Base-by-base conservation (phyloP, 2,329 filamentous ascomycete genomes). In the Cladorrhinum sp. region DNA sequence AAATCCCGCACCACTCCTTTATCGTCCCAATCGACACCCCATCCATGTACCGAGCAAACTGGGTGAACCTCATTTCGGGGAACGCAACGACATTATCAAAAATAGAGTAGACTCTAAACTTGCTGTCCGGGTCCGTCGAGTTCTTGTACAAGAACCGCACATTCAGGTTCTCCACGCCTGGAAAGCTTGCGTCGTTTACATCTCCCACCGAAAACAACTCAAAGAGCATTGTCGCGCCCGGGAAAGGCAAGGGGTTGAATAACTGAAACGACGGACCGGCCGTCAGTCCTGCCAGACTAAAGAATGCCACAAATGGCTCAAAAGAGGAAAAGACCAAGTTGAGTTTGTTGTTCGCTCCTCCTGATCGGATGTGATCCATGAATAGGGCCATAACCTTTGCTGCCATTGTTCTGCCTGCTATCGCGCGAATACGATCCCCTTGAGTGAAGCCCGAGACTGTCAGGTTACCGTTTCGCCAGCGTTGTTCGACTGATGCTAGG, bases 191-290 rank as follows among this genome's bases (percentile, higher is more conserved):
- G 24, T 65, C 27, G 27, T 60, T 25, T 1, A 54, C 53, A 45
- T 65, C 56, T 10, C 73, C 72, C 32, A 78, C 72, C 18, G 76
- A 77, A 62, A 79, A 79, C 4, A 87, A 72, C 75, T 96, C 92
- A 70, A 95, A 92, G 0, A 84, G 78, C 81, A 96, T 88, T 45
- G 85, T 82, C 1, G 86, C 87, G 0, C 91, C 92, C 38, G 92
- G 91, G 65, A 87, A 81, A 0, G 89, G 86, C 13, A 85, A 65
- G 64, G 70, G 29, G 61, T 69, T 50, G 70, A 77, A 80, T 0
- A 86, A 71, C 3, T 81, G 78, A n/a, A 75, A 79, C 69, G 86
- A 85, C 55, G 85, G 71, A 0, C 72, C 68, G 53, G 77, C 78
- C 3, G 76, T 76, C 7, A 86, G 76, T 0, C 75, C 72, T 0